phyloP scores from a whole-genome alignment of 2,329 filamentous ascomycete genomes.

The Aspergillus hiratsukae region DNA sequence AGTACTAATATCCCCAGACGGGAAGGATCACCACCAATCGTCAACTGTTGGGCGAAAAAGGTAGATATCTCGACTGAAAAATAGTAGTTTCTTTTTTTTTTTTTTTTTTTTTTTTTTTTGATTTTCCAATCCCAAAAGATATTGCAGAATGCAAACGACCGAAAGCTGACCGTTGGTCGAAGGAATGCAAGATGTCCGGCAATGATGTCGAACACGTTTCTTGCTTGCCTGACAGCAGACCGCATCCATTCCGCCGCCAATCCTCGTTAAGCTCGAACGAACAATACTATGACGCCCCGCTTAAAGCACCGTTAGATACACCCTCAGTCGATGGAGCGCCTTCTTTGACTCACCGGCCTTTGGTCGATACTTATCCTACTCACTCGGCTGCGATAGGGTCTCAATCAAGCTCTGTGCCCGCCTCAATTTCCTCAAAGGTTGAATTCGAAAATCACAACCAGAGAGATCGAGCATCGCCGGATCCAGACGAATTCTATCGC shows the following conservation, averaged over 20 bases:
- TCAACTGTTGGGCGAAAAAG: conserved; percentile 10
- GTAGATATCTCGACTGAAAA: not conserved
- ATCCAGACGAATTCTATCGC: conserved; percentile 51
- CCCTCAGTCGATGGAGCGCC: conserved; percentile 22
- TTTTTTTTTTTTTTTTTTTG: not conserved
- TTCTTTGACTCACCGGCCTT: conserved; percentile 13
- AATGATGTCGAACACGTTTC: conserved; percentile 39
- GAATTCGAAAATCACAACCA: conserved; percentile 19
- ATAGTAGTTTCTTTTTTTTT: not conserved
- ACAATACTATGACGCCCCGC: conserved; percentile 19
- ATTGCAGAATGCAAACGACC: conserved; percentile 3
- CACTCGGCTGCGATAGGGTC: not conserved
- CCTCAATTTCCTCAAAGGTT: conserved; percentile 2
- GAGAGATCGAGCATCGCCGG: conserved; percentile 29
- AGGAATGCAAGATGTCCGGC: conserved; percentile 42
- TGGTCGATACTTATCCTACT: conserved; percentile 9
- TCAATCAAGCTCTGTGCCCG: not conserved
- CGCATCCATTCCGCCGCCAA: conserved; percentile 28
- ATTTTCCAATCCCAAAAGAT: not conserved
- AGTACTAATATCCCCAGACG: conserved; percentile 24
- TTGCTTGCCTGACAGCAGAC: conserved; percentile 29
- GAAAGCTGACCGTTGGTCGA: conserved; percentile 24
- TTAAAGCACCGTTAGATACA: conserved; percentile 22
- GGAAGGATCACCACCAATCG: conserved; percentile 28
- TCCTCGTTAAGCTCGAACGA: conserved; percentile 23